phyloP scores from a whole-genome alignment of 768 basidiomycete species.

The Pilatotrama ljubarskyi region DNA sequence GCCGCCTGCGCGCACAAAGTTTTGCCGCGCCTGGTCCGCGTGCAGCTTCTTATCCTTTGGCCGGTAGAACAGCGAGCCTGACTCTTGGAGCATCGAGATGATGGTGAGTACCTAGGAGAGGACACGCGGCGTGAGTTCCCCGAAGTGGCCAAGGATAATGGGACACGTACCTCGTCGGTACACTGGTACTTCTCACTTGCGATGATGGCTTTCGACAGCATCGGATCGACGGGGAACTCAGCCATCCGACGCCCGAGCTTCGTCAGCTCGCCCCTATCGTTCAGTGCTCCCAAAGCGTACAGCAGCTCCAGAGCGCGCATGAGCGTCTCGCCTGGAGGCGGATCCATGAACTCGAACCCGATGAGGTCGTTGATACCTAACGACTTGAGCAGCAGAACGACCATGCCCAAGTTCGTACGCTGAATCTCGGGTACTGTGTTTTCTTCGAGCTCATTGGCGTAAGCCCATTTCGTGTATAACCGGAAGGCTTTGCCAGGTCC shows the following conservation, averaged over 20 bases:
- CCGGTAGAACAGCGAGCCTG: slow-evolving; percentile 90
- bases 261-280: slow-evolving; percentile 96
- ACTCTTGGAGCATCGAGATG: slow-evolving; percentile 96
- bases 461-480: slow-evolving; percentile 99
- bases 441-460: slow-evolving; percentile 90
- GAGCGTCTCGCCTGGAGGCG: slow-evolving; percentile 95
- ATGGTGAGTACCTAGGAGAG: slow-evolving; percentile 81
- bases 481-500: slow-evolving; percentile 98
- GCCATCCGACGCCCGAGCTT: slow-evolving; percentile 97
- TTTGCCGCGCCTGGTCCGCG: slow-evolving; percentile 96
- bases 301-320: slow-evolving; percentile 92
- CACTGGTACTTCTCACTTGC: slow-evolving; percentile 92
- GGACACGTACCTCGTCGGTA: slow-evolving; percentile 84
- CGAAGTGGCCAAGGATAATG: neutral
- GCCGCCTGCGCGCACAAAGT: slow-evolving; percentile 93
- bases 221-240: slow-evolving; percentile 98
- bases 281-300: slow-evolving; percentile 94
- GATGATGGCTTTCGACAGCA: slow-evolving; percentile 95
- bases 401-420: slow-evolving; percentile 95
- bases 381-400: slow-evolving; percentile 92
- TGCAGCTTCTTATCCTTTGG: slow-evolving; percentile 98
- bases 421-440: slow-evolving; percentile 99
- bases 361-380: slow-evolving; percentile 98
- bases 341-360: slow-evolving; percentile 98
- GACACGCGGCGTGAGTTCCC: neutral